Conservation (phyloP, 2,329 filamentous ascomycete genomes). For the Trichoderma sp. region DNA sequence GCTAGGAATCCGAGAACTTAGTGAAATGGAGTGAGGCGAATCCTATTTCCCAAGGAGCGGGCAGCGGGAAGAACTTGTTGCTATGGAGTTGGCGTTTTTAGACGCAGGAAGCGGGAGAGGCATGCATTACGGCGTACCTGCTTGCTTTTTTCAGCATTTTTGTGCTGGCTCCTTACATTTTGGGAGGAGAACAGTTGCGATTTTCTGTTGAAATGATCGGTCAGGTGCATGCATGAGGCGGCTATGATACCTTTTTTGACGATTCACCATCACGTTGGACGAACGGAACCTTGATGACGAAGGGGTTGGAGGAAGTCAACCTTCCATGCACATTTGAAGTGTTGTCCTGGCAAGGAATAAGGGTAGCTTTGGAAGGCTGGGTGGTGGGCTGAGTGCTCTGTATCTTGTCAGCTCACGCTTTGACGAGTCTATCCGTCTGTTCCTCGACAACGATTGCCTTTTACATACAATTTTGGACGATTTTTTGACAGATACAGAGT, state of each 20-base stretch:
- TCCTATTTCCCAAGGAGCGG: neutral
- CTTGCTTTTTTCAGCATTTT: slow-evolving; percentile 22
- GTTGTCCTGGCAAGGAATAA: neutral
- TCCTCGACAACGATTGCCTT: neutral
- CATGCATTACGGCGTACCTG: slow-evolving; percentile 25
- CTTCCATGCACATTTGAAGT: slow-evolving; percentile 8
- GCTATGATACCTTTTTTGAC: slow-evolving; percentile 36
- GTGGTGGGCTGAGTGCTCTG: neutral
- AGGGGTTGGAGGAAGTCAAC: slow-evolving; percentile 27
- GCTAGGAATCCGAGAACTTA: neutral
- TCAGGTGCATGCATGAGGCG: slow-evolving; percentile 23
- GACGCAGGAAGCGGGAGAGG: slow-evolving; percentile 8
- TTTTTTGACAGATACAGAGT: neutral
- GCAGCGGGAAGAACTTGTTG: slow-evolving; percentile 5
- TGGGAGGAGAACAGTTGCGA: slow-evolving; percentile 26
- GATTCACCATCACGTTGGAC: slow-evolving; percentile 35
- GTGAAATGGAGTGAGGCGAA: neutral
- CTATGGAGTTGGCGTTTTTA: slow-evolving; percentile 15
- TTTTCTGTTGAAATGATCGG: slow-evolving; percentile 28
- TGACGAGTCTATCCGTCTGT: slow-evolving; percentile 5
- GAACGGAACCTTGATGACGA: slow-evolving; percentile 29
- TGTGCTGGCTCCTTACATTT: slow-evolving; percentile 16
- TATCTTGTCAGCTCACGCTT: slow-evolving; percentile 15
- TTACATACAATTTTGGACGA: neutral
- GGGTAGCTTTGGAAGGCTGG: slow-evolving; percentile 12